These are phyloP conservation scores for Mycena capillaripes DNA, from an alignment of 768 basidiomycete genomes.

Conservation along the genomic window DNA sequence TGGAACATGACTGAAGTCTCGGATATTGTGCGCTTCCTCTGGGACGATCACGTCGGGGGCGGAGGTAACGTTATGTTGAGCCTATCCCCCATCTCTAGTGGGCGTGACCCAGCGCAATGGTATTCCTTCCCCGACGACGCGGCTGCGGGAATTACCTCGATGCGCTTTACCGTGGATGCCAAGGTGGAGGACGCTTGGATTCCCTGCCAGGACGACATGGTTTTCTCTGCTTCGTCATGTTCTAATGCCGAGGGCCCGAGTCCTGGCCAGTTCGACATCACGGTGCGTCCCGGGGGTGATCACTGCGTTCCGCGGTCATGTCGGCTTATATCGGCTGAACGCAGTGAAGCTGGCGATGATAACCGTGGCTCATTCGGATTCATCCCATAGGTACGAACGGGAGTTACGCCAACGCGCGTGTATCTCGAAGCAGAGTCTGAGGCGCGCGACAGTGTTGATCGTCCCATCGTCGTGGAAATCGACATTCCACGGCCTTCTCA, in stretches of 20 bases:
- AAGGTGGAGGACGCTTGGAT: not conserved
- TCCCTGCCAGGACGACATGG: not conserved
- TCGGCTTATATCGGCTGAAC: too few relatives aligned
- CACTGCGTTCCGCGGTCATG: too few relatives aligned
- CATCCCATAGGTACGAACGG: too few relatives aligned
- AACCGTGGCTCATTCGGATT: too few relatives aligned
- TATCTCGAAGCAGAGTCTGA: not conserved
- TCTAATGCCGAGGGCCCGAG: too few relatives aligned
- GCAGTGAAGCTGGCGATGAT: too few relatives aligned
- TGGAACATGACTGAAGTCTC: not conserved
- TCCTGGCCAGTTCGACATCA: too few relatives aligned
- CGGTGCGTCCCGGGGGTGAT: too few relatives aligned
- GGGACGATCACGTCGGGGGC: not conserved
- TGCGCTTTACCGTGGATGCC: not conserved
- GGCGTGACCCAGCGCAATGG: too few relatives aligned
- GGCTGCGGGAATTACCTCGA: not conserved
- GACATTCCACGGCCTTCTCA: conserved; percentile 38
- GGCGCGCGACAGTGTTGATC: not conserved
- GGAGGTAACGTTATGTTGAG: not conserved
- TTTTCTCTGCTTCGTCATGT: not conserved
- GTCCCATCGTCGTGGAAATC: not conserved
- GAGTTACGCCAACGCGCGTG: too few relatives aligned
- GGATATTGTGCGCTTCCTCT: not conserved
- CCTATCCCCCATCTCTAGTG: too few relatives aligned
- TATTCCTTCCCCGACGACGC: not conserved